Base-by-base conservation (phyloP, 805 yeast species). In the Metschnikowia lochheadii region DNA sequence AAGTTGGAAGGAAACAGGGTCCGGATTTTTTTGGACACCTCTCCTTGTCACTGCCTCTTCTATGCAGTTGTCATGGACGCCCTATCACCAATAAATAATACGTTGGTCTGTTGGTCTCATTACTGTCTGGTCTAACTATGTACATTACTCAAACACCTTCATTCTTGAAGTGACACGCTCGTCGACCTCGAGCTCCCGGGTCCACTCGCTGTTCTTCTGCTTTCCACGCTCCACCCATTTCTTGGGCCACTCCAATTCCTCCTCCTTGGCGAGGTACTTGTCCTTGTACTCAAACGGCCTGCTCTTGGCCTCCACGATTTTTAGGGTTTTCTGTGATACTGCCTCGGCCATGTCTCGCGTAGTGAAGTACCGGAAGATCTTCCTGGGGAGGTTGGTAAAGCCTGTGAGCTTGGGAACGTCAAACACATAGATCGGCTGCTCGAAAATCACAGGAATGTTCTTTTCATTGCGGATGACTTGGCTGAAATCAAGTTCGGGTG, bases 191-290 rank as follows among this genome's bases (percentile, higher is more conserved):
- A 91, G 70, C 26, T 85, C 91, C 61, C 83, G 82, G 49, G 85
- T 82, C 99, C 99, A 92, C 64, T 92, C 97, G 56, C 96, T 85
- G 38, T 80, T 71, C 56, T 82, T 85, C 47, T 81, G 86, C 43
- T 67, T 64, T n/a, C 96, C 96, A 51, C 76, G 78, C 56, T 82
- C 77, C 33, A 88, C 86, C 96, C 97, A 92, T 51, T 78, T 77
- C 49, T 72, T 52, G 40, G 63, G 59, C 51, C 56, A 52, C 38
- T 56, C 55, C 33, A 60, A 56, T 52, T 61, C 63, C 48, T 60
- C 62, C 35, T 60, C 57, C 46, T 60, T 57, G 18, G 55, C 59
- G 35, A 55, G 65, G 26, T 65, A 61, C 48, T 70, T 60, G 49
- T 80, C 83, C 42, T 73, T 65, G 54, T 48, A 67, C 47, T 64